These are phyloP conservation scores for Scytalidium lignicola DNA, from an alignment of 2,329 filamentous ascomycete genomes.

Conservation along the genomic window DNA sequence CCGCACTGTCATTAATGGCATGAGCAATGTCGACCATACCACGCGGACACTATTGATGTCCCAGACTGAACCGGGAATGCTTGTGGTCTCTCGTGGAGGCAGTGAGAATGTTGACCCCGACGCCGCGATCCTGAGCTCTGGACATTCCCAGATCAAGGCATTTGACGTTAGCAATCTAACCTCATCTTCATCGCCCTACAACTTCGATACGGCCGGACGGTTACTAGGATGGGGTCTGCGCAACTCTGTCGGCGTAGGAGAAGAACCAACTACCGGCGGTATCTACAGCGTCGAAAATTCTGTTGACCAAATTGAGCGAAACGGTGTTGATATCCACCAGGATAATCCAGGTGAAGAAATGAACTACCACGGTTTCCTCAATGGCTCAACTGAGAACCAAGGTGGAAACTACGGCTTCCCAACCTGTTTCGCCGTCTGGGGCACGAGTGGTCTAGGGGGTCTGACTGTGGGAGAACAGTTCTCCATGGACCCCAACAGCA, in stretches of 20 bases:
- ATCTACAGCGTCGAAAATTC: slow-evolving; percentile 66
- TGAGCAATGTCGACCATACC: slow-evolving; percentile 57
- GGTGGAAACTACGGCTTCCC: slow-evolving; percentile 66
- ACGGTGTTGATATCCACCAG: slow-evolving; percentile 55
- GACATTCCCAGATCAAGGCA: slow-evolving; percentile 63
- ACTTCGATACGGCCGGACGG: slow-evolving; percentile 43
- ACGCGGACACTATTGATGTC: slow-evolving; percentile 65
- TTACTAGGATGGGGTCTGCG: slow-evolving; percentile 64
- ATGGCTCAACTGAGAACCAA: slow-evolving; percentile 22
- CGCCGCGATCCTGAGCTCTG: slow-evolving; percentile 46
- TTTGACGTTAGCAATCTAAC: slow-evolving; percentile 40
- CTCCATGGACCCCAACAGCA: slow-evolving; percentile 30
- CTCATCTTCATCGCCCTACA: slow-evolving; percentile 28
- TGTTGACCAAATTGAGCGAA: slow-evolving; percentile 56
- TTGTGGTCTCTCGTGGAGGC: slow-evolving; percentile 64
- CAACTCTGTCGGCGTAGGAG: slow-evolving; percentile 67
- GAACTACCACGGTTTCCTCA: slow-evolving; percentile 63
- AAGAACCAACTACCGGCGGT: slow-evolving; percentile 48
- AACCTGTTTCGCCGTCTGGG: slow-evolving; percentile 63
- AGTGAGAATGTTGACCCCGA: slow-evolving; percentile 54
- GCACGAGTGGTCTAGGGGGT: slow-evolving; percentile 35
- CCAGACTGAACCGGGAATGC: slow-evolving; percentile 43
- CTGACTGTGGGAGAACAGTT: slow-evolving; percentile 48
- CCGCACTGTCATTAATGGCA: slow-evolving; percentile 54
- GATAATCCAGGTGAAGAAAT: slow-evolving; percentile 71